Evolutionary conservation across 179 eudicot species (phyloP), one percentile per base, ranked within the genome.

Genomic region (Spergularia azorica): DNA sequence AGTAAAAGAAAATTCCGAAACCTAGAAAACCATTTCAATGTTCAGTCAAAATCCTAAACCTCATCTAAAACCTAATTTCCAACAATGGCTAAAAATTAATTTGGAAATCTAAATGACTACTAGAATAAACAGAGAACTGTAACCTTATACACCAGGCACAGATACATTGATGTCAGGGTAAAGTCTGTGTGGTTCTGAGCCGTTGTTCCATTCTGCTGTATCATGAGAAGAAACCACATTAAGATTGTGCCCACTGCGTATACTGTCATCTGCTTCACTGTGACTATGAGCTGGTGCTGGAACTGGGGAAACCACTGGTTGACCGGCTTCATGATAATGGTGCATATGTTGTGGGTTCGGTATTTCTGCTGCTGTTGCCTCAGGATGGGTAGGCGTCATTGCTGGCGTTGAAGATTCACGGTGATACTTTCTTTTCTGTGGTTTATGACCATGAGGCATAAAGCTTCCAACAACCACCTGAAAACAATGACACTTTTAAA

Each of bases 381-480:
- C 80, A 2, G 86, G 79, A 36, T 54, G 17, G 12, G 67, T 10
- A 12, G 76, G 20, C 15, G 32, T 51, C 55, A 75, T n/a, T 54
- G 82, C 51, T 57, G 71, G 52, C 2, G 79, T n/a, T 14, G 88
- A 67, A 76, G 86, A 84, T 71, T 87, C 86, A 5, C 82, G 76
- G 1, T 78, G 74, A 26, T 89, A 82, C 85, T 81, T 91, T 77
- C 79, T 83, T 72, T 87, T 91, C n/a, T 70, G 86, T 14, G 70
- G 46, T 63, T 88, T 88, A 65, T 32, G 75, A n/a, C 87, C 86
- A 20, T 75, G 67, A 41, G 91, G 90, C 79, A 84, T 69, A 74
- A 93, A 93, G 84, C 87, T 93, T 51, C 97, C 97, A 15, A 91
- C 84, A 9, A 93, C 97, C 70, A 89, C 79, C 97, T 93, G 66